Base-by-base conservation (phyloP, 202 grass and related monocot genomes). In the Tripidium arundinaceum region DNA sequence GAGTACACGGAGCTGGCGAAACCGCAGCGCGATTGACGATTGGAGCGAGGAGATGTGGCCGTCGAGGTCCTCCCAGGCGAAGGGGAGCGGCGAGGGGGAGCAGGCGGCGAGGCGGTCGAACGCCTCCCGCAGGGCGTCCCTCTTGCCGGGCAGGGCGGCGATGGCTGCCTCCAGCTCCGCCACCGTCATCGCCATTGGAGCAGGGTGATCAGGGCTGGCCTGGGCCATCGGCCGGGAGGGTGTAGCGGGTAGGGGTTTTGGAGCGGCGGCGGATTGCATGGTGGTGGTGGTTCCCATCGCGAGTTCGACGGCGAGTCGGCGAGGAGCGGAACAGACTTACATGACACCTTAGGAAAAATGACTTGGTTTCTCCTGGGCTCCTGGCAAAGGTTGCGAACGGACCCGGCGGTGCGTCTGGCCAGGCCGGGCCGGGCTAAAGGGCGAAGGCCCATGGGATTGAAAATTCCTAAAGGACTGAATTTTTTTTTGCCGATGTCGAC, bases 11-110 rank as follows among this genome's bases (percentile, higher is more conserved):
- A 89, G 16, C 77, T 77, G 87, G 45, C 65, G 65, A 33, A 72
- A 58, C 72, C 72, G 82, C 46, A 70, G 46, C 18, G 65, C 43
- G 45, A 81, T 81, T 5, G 77, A 76, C 19, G 64, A 63, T 27
- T 88, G 71, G 37, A 88, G 66, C 36, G 55, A 57, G 11, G 86
- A 88, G 33, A 88, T 55, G 82, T 85, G 77, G 28, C 63, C 45
- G 65, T 88, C 86, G 43, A 88, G 64, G 59, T 80, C 86, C 11
- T 2, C 82, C 86, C 82, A 88, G 26, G 36, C 22, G 77, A 88
- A 81, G 16, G 82, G 71, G 65, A 88, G 71, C 4, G 82, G 82
- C 55, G 37, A 59, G 37, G 86, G 72, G 21, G 86, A 81, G 71
- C 77, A 80, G 77, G 77, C 86, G 11, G 57, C 77, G 64, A 88